phyloP scores from a whole-genome alignment of 371 early-diverging fungal species.

The Mucor mucedo region DNA sequence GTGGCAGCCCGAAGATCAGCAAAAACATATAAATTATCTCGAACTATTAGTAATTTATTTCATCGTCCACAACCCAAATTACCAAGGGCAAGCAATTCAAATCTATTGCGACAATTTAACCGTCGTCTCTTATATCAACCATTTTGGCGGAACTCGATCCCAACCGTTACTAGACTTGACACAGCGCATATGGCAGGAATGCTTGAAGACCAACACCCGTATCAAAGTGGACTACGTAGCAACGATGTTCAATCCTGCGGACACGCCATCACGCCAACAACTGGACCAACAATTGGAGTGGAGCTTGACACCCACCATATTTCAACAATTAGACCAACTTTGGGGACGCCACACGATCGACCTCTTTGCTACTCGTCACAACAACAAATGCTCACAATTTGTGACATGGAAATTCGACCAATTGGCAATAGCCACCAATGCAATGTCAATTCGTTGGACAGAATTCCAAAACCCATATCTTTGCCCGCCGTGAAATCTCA shows the following conservation, averaged over 20 bases:
- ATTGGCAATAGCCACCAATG: conserved; percentile 13
- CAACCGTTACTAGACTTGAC: conserved; percentile 23
- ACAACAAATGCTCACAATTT: conserved; percentile 3
- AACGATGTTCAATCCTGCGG: too few relatives aligned
- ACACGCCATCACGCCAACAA: conserved; percentile 35
- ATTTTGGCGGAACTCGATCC: conserved; percentile 35
- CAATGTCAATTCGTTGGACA: conserved; percentile 17
- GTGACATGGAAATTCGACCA: conserved; percentile 22
- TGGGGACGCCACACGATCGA: conserved; percentile 40
- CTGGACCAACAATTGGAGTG: conserved; percentile 35
- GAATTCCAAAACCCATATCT: not conserved
- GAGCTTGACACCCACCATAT: conserved; percentile 7
- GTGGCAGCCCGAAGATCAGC: too few relatives aligned
- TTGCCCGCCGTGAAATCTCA: conserved; percentile 14
- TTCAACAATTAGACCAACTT: too few relatives aligned
- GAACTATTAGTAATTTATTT: too few relatives aligned
- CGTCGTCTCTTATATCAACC: conserved; percentile 30
- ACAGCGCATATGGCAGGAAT: conserved; percentile 24
- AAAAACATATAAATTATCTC: too few relatives aligned
- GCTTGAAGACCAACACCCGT: conserved; percentile 26
- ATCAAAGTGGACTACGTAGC: conserved; percentile 33
- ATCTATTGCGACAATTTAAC: conserved; percentile 35
- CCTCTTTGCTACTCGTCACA: conserved; percentile 16
- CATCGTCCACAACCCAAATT: too few relatives aligned
- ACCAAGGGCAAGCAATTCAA: too few relatives aligned